Conservation (phyloP, 495 filamentous ascomycete species). For the Cetradonia linearis region DNA sequence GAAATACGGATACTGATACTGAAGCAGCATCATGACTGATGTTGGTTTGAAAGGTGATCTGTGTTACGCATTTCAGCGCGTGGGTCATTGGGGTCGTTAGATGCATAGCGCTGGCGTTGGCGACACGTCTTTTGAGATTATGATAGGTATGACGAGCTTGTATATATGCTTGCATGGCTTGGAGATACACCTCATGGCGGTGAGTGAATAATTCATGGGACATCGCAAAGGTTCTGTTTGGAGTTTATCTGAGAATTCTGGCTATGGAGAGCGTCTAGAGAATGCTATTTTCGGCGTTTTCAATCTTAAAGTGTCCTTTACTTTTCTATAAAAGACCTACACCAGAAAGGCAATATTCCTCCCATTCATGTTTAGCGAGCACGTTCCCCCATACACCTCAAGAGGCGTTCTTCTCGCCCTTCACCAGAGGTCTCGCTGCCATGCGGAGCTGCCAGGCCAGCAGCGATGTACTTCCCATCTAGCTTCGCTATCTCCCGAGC, state of each 20-base stretch:
- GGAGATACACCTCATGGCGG: background rate
- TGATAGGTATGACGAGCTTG: too few species aligned
- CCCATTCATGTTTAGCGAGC: background rate
- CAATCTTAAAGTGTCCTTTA: too few species aligned
- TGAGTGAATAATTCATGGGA: background rate
- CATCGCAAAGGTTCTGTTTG: background rate
- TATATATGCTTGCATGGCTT: background rate
- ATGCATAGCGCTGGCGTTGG: background rate
- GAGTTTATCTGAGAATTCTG: background rate
- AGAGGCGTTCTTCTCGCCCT: background rate
- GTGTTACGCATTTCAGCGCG: background rate
- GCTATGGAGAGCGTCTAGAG: too few species aligned
- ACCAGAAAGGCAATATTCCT: background rate
- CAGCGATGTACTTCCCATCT: background rate
- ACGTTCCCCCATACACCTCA: background rate
- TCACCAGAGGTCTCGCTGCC: background rate
- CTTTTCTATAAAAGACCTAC: background rate
- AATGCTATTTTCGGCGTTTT: too few species aligned
- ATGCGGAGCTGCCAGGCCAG: background rate
- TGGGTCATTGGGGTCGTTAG: background rate
- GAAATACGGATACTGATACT: background rate
- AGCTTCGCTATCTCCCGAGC: slow-evolving; percentile 17
- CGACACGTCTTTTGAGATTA: background rate
- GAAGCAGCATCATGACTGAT: background rate
- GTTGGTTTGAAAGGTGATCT: background rate